Conservation (phyloP, 2,329 filamentous ascomycete species). For the Fusarium abutilonis region DNA sequence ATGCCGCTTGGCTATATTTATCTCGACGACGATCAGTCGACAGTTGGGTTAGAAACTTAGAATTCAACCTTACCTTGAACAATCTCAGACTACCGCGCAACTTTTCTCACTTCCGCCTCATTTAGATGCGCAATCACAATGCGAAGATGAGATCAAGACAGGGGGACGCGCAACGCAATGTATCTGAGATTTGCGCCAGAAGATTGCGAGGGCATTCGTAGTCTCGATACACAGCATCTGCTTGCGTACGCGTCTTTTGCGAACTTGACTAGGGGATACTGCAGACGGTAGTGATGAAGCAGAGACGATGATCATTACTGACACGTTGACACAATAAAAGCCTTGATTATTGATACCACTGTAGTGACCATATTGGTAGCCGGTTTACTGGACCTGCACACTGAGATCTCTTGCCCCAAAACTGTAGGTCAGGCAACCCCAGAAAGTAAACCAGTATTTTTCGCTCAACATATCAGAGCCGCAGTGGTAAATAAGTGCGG, state of each 20-base stretch:
- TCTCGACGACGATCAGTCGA: constrained; percentile 33
- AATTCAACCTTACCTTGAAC: constrained; percentile 47
- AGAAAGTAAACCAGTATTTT: constrained; percentile 6
- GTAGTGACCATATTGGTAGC: neutral
- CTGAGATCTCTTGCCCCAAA: neutral
- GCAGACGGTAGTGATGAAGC: constrained; percentile 12
- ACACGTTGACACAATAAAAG: neutral
- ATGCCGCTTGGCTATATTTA: constrained; percentile 30
- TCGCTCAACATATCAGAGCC: constrained; percentile 11
- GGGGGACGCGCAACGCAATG: constrained; percentile 13
- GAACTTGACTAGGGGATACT: constrained; percentile 4
- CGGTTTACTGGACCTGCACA: neutral
- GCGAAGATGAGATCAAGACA: constrained; percentile 2
- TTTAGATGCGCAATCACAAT: constrained; percentile 23
- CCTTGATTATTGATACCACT: too few species aligned
- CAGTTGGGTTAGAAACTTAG: constrained; percentile 38
- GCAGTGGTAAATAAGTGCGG: constrained; percentile 2
- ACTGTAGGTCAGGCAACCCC: constrained; percentile 10
- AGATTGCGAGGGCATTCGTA: constrained; percentile 2
- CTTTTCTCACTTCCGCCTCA: constrained; percentile 37
- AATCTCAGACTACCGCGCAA: constrained; percentile 44
- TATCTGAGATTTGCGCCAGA: constrained; percentile 12
- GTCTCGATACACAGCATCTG: constrained; percentile 23
- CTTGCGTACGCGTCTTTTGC: constrained; percentile 19
- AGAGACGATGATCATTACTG: constrained; percentile 11